Evolutionary conservation across 768 basidiomycete species (phyloP), one percentile per base, ranked within the genome.

Genomic region (Pleurotus eryngii): DNA sequence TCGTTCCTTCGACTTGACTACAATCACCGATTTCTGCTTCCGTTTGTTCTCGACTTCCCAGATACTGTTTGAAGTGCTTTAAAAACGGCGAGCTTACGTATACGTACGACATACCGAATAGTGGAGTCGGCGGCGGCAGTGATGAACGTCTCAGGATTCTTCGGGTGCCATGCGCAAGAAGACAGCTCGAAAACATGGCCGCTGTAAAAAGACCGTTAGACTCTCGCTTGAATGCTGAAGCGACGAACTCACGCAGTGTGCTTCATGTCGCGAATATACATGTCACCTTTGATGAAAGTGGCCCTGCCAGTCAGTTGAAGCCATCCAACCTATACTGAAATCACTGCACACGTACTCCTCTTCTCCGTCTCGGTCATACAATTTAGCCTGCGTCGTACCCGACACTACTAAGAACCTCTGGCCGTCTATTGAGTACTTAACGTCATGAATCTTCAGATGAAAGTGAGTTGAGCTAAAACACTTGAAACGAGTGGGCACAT

Each of bases 211-310:
- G 39, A 22, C 20, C 24, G 24, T 37, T 56, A 15, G 22, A 43
- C 9, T 43, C 43, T 56, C 39, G 55, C 40, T 50, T n/a, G 55
- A 15, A 49, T 48, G 47, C 62, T 59, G 7, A 26, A 57, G 18
- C 14, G 59, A 7, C 12, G 15, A 49, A 76, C 94, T 62, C 65
- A 96, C 96, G 89, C 81, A n/a, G 97, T 99, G 68, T 98, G 89
- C 72, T 93, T 93, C 92, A 99, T 95, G 73, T 99, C 97, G 56
- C 97, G 89, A 63, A 99, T 91, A 70, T 98, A 99, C 59, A 91
- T 92, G 73, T 99, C 97, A 35, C 97, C 97, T 74, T 98, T 98
- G 67, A 93, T 79, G 70, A 81, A 89, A 58, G 86, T 86, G 60
- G 86, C 84, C 72, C 90, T 89, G 65, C 57, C 56, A 65, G 76